phyloP scores from a whole-genome alignment of 106 monocot species.

The Acorus gramineus region DNA sequence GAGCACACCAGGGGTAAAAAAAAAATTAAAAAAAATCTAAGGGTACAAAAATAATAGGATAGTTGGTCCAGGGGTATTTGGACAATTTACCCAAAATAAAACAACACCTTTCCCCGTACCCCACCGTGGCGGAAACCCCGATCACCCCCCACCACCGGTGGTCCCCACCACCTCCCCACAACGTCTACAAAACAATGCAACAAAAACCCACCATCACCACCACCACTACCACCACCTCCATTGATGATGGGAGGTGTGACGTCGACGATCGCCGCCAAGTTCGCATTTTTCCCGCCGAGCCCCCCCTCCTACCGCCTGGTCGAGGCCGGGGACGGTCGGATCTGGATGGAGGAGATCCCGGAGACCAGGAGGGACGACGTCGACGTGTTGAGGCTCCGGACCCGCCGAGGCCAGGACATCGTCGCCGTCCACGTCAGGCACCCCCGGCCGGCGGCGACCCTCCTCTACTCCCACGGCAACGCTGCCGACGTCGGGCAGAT shows the following conservation, averaged over 20 bases:
- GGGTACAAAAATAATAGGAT: too few relatives aligned
- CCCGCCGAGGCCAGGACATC: constrained; percentile 40
- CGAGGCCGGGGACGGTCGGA: constrained; percentile 23
- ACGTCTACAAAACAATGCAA: too few relatives aligned
- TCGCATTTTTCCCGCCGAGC: constrained; percentile 71
- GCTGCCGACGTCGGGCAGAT: constrained; percentile 77
- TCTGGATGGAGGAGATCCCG: constrained; percentile 23
- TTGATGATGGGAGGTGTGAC: constrained; percentile 58
- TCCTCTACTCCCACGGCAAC: constrained; percentile 74
- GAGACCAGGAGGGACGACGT: constrained; percentile 63
- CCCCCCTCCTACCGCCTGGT: constrained; percentile 53
- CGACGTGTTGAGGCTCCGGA: constrained; percentile 43
- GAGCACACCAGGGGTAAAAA: too few relatives aligned
- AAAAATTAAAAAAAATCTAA: too few relatives aligned
- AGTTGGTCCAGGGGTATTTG: too few relatives aligned
- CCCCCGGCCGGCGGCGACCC: constrained; percentile 45
- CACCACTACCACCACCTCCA: too few relatives aligned
- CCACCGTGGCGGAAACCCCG: too few relatives aligned
- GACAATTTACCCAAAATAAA: too few relatives aligned
- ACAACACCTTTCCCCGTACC: too few relatives aligned
- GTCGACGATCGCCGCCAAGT: constrained; percentile 66
- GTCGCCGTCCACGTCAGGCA: constrained; percentile 56
- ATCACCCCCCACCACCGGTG: too few relatives aligned
- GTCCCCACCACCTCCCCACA: too few relatives aligned
- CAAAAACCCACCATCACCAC: too few relatives aligned